These are phyloP conservation scores for Nevesoporus exiguus DNA, from an alignment of 768 basidiomycete genomes.

Conservation along the genomic window DNA sequence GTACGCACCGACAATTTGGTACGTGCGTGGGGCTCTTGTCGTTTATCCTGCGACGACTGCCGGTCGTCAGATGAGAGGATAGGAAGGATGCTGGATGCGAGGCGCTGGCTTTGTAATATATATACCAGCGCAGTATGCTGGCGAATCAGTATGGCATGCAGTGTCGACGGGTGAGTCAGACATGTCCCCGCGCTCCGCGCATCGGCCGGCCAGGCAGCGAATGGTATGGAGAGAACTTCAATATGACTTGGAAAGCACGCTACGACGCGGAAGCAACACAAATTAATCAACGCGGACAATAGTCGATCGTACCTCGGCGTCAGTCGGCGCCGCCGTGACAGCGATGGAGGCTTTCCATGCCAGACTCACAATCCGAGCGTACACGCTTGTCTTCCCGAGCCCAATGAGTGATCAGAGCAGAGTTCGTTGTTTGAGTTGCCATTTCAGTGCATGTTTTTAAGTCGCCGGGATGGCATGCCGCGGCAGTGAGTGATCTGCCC, in stretches of 20 bases:
- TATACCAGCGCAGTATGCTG: background rate
- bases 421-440: no score
- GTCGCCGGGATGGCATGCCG: no score
- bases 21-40: constrained; percentile 7
- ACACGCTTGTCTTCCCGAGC: background rate
- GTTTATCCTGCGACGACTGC: background rate
- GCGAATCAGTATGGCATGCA: background rate
- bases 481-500: no score
- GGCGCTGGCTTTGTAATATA: background rate
- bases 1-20: constrained; percentile 6
- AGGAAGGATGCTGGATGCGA: background rate
- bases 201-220: background rate
- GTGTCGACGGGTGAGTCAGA: background rate
- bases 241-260: background rate
- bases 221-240: background rate
- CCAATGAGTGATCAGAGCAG: no score
- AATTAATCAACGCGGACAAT: background rate
- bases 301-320: background rate
- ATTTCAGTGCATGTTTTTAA: no score
- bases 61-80: background rate
- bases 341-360: background rate
- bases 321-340: background rate
- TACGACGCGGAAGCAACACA: background rate
- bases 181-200: background rate
- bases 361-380: background rate